Evolutionary conservation across 176 grass and related monocot species (phyloP).

Genomic region (Oryza officinalis): DNA sequence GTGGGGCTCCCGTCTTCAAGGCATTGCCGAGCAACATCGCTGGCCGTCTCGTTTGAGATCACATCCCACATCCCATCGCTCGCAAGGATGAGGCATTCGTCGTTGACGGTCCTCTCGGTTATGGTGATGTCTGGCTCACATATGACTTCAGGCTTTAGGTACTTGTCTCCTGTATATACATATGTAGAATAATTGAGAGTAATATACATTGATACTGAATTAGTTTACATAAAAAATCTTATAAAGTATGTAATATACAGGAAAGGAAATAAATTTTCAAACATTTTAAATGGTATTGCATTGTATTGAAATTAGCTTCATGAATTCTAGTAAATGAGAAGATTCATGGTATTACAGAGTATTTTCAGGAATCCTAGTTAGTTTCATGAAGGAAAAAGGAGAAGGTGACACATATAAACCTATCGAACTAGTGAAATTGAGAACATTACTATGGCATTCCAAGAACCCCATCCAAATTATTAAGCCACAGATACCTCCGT

Average conservation of each 20-base stretch:
- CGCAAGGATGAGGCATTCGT: conserved; percentile 75
- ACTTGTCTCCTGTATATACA: conserved; percentile 60
- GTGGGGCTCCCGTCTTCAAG: conserved; percentile 49
- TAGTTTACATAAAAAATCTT: neutral
- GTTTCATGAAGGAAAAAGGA: no score
- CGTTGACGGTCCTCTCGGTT: conserved; percentile 37
- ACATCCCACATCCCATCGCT: conserved; percentile 97
- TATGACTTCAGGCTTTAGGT: conserved; percentile 75
- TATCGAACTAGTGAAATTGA: no score
- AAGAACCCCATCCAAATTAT: no score
- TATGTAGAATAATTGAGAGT: neutral
- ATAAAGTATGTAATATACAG: neutral
- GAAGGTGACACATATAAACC: no score
- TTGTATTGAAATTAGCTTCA: neutral
- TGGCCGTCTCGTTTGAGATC: conserved; percentile 59
- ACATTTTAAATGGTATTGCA: neutral
- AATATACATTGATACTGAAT: neutral
- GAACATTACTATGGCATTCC: no score
- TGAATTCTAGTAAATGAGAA: neutral
- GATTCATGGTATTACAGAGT: neutral
- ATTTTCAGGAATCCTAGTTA: neutral
- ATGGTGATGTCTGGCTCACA: conserved; percentile 66
- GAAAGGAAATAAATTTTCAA: neutral
- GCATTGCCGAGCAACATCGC: conserved; percentile 61
- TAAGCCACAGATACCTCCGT: no score